Evolutionary conservation across 257 asterid genomes (phyloP).

Genomic region (Nicotiana knightiana): DNA sequence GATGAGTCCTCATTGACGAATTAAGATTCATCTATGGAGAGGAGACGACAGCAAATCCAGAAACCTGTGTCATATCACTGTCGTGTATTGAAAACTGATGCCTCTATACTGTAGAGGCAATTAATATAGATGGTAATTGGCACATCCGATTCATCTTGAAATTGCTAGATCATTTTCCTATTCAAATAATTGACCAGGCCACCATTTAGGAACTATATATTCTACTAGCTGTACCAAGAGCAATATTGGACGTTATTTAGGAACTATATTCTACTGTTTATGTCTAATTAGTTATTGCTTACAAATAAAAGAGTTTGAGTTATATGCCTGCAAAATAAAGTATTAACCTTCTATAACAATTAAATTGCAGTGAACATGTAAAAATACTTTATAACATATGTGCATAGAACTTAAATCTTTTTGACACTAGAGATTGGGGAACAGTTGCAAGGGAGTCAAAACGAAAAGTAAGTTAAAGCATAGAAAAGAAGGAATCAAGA

Average conservation of each 20-base stretch:
- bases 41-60: slow-evolving; percentile 21
- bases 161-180: not conserved
- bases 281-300: no score
- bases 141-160: not conserved
- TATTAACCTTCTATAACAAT: no score
- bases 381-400: no score
- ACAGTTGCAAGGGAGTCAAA: no score
- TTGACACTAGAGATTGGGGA: no score
- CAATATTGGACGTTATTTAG: not conserved
- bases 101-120: not conserved
- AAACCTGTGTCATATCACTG: slow-evolving; percentile 14
- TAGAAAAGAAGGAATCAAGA: no score
- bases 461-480: no score
- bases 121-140: not conserved
- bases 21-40: not conserved
- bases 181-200: not conserved
- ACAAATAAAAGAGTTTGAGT: no score
- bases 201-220: not conserved
- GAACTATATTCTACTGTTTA: no score
- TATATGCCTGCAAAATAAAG: no score
- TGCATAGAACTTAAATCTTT: no score
- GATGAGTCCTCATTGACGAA: slow-evolving; percentile 14
- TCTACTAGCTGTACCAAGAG: not conserved
- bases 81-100: not conserved
- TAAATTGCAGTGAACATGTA: no score